Evolutionary conservation across 257 asterid species (phyloP), one percentile per base, ranked within the genome.

Genomic region (Ajuga chamaepitys): DNA sequence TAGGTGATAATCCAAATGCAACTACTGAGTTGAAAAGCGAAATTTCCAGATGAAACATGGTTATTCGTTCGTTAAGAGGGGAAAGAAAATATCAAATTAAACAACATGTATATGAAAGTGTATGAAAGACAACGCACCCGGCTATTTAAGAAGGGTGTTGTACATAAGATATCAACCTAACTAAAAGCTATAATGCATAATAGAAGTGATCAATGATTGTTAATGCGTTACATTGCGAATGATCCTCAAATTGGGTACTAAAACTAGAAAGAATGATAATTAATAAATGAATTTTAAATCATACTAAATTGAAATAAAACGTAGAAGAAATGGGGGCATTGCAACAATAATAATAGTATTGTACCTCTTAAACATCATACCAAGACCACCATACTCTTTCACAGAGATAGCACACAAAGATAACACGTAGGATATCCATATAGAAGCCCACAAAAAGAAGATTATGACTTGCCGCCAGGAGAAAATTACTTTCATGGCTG

Each of bases 301-400:
- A 30, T 8, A 22, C 30, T 45, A 16, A 55, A 48, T 14, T 58
- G 32, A 25, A 59, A 25, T 12, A 24, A 53, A 34, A n/a, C 58
- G 4, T 9, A 42, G 25, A 66, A 73, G 8, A 63, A 38, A 57
- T 38, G 38, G 55, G 8, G 20, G 47, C 44, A 62, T n/a, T 35
- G 47, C 64, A 40, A 30, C 28, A 70, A n/a, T 30, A 73, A 41
- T 56, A 56, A 30, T 8, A 14, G 32, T 51, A 26, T 9, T 40
- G 28, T 83, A 94, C 99, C 97, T 94, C 74, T 74, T 82, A 77
- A 88, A 82, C 99, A 94, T 90, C 78, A 77, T 96, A 37, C 62
- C 48, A 8, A 94, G 89, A 63, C 96, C 91, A 40, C 95, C 99
- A 75, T 80, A 76, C 66, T 79, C 88, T 74, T 78, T 88, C 85